Conservation (phyloP, 78 protist genomes). For the Emiliania huxleyi region DNA sequence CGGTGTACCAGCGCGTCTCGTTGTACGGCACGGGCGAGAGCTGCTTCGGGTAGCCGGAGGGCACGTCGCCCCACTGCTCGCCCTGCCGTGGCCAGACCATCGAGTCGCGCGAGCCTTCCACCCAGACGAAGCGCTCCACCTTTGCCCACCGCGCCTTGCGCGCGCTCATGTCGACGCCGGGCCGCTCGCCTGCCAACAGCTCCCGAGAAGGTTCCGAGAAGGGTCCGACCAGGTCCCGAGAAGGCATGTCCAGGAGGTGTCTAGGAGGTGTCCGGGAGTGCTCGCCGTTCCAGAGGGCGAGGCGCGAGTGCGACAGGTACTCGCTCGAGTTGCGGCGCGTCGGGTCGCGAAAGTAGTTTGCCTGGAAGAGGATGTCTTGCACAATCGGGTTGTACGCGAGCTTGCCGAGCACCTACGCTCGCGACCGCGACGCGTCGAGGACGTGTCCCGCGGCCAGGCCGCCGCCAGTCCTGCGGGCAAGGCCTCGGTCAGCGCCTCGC, state of each 20-base stretch:
- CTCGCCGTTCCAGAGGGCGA: constrained; percentile 46
- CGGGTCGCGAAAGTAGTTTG: constrained; percentile 43
- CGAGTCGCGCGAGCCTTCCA: neutral
- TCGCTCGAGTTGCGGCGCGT: neutral
- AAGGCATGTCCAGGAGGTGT: no score
- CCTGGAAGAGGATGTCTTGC: constrained; percentile 26
- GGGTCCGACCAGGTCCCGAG: no score
- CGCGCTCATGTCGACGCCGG: neutral
- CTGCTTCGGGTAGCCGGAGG: neutral
- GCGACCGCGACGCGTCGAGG: neutral
- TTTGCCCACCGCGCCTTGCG: constrained; percentile 21
- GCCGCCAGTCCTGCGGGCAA: neutral
- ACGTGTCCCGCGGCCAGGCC: neutral
- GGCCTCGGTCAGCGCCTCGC: neutral
- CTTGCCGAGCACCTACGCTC: constrained; percentile 20
- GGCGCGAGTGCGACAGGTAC: constrained; percentile 9
- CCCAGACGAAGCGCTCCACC: constrained; percentile 13
- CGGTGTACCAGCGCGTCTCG: constrained; percentile 31
- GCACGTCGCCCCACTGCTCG: constrained; percentile 30
- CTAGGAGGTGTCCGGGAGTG: no score
- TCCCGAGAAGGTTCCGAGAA: no score
- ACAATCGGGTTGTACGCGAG: constrained; percentile 6
- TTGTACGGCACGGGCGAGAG: neutral
- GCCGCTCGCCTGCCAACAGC: no score
- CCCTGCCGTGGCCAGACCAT: constrained; percentile 36